Percentiles rank a stretch among this genome's conserved stretches.
Evolutionary conservation across 257 asterid species (phyloP).

Genomic region (Solanum chilense): DNA sequence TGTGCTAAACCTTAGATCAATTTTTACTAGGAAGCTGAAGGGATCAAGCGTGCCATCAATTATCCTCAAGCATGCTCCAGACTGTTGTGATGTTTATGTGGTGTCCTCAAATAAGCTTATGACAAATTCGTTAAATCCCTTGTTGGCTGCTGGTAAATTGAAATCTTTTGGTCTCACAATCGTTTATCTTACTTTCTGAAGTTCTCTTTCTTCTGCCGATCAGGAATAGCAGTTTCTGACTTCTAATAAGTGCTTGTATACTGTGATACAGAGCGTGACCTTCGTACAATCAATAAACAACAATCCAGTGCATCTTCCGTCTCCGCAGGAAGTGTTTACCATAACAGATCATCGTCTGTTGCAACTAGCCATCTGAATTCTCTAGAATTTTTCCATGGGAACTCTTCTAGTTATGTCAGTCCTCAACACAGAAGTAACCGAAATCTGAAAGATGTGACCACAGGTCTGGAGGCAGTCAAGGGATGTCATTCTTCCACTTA

Average conservation of each 20-base stretch:
- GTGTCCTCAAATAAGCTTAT: constrained; percentile 39
- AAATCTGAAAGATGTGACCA: constrained; percentile 16
- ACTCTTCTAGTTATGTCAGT: constrained; percentile 6
- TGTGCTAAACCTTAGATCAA: neutral
- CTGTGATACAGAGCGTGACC: constrained; percentile 16
- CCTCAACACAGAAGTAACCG: constrained; percentile 6
- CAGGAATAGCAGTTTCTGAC: neutral
- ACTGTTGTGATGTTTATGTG: constrained; percentile 43
- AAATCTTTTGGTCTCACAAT: neutral
- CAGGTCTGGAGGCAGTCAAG: constrained; percentile 10
- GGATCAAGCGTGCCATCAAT: constrained; percentile 55
- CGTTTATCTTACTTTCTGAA: neutral
- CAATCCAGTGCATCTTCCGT: constrained; percentile 24
- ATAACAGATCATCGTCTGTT: constrained; percentile 1
- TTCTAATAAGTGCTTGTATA: constrained; percentile 8
- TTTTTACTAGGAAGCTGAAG: constrained; percentile 35
- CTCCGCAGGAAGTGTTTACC: constrained; percentile 20
- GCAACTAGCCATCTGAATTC: constrained; percentile 19
- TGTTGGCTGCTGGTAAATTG: constrained; percentile 35
- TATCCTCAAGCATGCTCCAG: constrained; percentile 62
- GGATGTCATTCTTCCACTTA: constrained; percentile 17
- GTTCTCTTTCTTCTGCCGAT: neutral
- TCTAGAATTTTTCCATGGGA: constrained; percentile 11
- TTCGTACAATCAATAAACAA: constrained; percentile 15
- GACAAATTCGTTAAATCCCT: constrained; percentile 38